Percentiles rank a stretch among this genome's conserved stretches.
Conservation (phyloP, 805 yeast species). For the Candida dajiaensis region DNA sequence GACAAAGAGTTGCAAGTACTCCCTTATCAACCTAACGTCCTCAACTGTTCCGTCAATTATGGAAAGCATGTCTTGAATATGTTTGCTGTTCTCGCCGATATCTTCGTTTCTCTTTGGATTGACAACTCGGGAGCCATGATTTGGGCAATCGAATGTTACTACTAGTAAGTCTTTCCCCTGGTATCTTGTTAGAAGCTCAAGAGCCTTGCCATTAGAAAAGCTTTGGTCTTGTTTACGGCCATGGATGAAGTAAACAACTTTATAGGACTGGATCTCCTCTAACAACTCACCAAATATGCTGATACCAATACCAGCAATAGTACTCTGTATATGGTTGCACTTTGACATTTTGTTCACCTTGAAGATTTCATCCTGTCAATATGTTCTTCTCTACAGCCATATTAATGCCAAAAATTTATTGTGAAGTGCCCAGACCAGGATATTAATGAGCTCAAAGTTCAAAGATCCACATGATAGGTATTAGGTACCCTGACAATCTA, state of each 20-base stretch:
- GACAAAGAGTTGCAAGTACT: slow-evolving; percentile 12
- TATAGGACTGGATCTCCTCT: background rate
- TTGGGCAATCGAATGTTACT: background rate
- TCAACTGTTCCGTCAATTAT: slow-evolving; percentile 14
- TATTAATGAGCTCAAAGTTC: too few relatives aligned
- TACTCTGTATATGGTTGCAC: background rate
- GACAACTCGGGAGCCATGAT: background rate
- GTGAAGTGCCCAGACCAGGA: background rate
- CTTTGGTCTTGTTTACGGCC: background rate
- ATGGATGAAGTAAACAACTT: background rate
- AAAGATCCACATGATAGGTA: too few relatives aligned
- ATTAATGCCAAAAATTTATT: too few relatives aligned
- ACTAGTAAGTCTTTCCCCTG: background rate
- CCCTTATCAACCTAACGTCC: slow-evolving; percentile 15
- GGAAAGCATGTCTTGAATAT: slow-evolving; percentile 17
- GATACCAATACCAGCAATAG: background rate
- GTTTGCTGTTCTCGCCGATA: slow-evolving; percentile 2
- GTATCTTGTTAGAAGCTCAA: background rate
- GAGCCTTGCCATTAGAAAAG: background rate
- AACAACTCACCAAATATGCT: background rate
- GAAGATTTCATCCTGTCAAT: too few relatives aligned
- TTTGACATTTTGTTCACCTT: background rate
- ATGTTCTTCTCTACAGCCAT: too few relatives aligned
- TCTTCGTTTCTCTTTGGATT: background rate
- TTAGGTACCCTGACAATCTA: background rate